Percentiles rank a stretch among this genome's conserved stretches.
Evolutionary conservation across 2,329 filamentous ascomycete species (phyloP).

Genomic region (Penicillium fuscoglaucum): DNA sequence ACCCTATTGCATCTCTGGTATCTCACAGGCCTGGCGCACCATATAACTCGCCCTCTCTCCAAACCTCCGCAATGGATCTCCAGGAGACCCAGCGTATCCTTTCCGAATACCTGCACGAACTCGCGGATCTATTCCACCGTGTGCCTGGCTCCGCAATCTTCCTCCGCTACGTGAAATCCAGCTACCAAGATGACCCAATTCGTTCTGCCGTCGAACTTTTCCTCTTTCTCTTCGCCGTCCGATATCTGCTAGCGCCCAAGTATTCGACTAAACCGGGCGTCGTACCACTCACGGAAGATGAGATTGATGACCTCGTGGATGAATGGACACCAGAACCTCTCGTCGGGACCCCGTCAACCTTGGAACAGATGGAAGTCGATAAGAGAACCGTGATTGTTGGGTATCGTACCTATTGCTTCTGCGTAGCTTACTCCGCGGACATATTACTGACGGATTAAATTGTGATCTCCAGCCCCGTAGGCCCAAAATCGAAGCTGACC

Average conservation of each 20-base stretch:
- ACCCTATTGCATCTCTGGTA: neutral
- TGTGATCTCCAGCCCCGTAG: conserved; percentile 66
- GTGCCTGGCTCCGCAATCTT: conserved; percentile 93
- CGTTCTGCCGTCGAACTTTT: conserved; percentile 91
- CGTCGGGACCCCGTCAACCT: conserved; percentile 68
- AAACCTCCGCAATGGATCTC: conserved; percentile 52
- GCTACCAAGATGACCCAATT: conserved; percentile 95
- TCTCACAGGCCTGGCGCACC: neutral
- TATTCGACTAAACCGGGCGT: conserved; percentile 93
- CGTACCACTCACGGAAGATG: conserved; percentile 87
- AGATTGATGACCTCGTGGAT: conserved; percentile 94
- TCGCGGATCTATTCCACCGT: conserved; percentile 73
- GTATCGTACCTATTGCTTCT: conserved; percentile 51
- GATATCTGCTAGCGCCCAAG: conserved; percentile 86
- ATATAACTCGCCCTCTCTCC: conserved; percentile 11
- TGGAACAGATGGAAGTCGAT: conserved; percentile 81
- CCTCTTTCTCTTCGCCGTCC: conserved; percentile 90
- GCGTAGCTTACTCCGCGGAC: neutral
- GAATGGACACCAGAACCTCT: conserved; percentile 96
- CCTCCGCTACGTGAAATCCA: conserved; percentile 91
- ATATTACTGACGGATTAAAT: conserved; percentile 15
- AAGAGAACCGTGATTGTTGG: conserved; percentile 85
- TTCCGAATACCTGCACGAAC: conserved; percentile 55
- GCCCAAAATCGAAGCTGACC: conserved; percentile 82
- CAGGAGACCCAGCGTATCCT: conserved; percentile 57